phyloP scores from a whole-genome alignment of 495 filamentous ascomycete genomes.

The Pseudevernia furfuracea region DNA sequence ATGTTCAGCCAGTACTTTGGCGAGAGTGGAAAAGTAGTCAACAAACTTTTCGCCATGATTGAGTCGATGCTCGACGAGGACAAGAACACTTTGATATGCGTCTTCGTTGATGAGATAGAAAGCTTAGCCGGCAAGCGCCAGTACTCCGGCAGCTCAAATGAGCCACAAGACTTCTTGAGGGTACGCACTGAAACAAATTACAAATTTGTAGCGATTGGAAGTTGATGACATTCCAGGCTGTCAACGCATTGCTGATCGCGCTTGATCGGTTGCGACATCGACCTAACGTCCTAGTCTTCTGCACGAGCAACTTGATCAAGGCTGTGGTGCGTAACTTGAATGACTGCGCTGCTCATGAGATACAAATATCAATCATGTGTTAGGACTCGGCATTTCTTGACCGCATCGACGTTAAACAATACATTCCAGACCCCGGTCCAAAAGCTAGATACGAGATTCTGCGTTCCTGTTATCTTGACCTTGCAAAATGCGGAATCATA shows the following conservation, averaged over 20 bases:
- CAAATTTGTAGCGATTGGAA: neutral
- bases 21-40: constrained; percentile 49
- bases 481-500: constrained; percentile 40
- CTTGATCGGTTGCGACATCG: constrained; percentile 35
- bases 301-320: constrained; percentile 44
- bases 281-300: constrained; percentile 44
- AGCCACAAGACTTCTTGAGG: constrained; percentile 44
- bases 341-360: neutral
- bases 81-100: constrained; percentile 38
- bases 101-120: constrained; percentile 52
- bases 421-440: constrained; percentile 35
- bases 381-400: constrained; percentile 49
- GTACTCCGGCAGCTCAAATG: constrained; percentile 35
- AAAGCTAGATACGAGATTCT: constrained; percentile 45
- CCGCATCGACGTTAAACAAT: constrained; percentile 46
- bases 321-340: constrained; percentile 30
- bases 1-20: constrained; percentile 49
- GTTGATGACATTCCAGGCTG: constrained; percentile 21
- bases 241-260: constrained; percentile 32
- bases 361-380: neutral
- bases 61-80: constrained; percentile 37
- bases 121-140: constrained; percentile 42
- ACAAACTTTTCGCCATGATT: constrained; percentile 43
- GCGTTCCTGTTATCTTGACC: constrained; percentile 41
- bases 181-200: constrained; percentile 24